Percentiles rank a stretch among this genome's conserved stretches.
phyloP scores from a whole-genome alignment of 2,329 filamentous ascomycete species.

The Curvularia sp. region DNA sequence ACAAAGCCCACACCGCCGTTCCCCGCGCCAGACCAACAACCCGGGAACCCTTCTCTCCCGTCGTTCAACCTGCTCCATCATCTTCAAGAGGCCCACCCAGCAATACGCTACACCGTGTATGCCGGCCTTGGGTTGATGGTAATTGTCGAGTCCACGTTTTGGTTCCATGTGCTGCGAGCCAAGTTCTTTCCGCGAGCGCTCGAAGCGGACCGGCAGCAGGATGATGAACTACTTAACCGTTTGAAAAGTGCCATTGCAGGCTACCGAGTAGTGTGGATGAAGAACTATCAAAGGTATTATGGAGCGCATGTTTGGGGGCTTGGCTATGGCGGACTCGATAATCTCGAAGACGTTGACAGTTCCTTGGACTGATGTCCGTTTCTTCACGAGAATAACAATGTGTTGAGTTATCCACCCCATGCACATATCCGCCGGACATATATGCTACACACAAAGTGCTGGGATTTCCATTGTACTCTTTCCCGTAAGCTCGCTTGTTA shows the following conservation, averaged over 20 bases:
- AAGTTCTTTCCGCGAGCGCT: constrained; percentile 34
- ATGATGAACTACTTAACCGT: constrained; percentile 22
- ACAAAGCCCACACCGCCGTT: neutral
- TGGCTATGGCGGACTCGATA: constrained; percentile 24
- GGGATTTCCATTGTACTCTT: neutral
- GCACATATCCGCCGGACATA: neutral
- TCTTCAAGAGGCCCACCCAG: constrained; percentile 20
- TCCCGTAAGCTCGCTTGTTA: neutral
- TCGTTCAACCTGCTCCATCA: constrained; percentile 28
- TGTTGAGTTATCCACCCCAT: neutral
- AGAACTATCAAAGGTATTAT: constrained; percentile 31
- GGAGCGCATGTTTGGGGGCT: constrained; percentile 30
- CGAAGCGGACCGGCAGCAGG: constrained; percentile 23
- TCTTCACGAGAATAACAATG: neutral
- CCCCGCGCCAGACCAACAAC: neutral
- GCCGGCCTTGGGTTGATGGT: constrained; percentile 32
- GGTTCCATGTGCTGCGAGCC: constrained; percentile 35
- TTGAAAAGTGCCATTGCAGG: constrained; percentile 15
- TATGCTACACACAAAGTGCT: neutral
- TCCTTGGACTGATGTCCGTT: neutral
- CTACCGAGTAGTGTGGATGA: constrained; percentile 28
- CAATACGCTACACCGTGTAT: constrained; percentile 36
- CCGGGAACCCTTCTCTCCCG: constrained; percentile 12
- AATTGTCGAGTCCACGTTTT: constrained; percentile 38
- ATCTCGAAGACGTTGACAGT: constrained; percentile 4